These are phyloP conservation scores for Spiraea crenata DNA, from an alignment of 331 rosid species.

Conservation along the genomic window DNA sequence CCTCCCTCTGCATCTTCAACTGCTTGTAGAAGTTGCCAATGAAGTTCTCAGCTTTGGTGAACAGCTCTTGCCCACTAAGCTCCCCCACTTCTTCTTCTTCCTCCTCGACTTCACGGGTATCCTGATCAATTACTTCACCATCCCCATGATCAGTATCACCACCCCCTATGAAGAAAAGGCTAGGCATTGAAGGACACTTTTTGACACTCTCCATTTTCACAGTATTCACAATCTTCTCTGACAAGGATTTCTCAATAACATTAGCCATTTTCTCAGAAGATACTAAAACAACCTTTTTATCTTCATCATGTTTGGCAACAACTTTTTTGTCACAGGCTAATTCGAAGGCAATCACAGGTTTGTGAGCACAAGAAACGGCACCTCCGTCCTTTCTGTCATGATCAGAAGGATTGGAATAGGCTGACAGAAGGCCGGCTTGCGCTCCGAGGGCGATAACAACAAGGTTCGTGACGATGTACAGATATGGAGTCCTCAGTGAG, in stretches of 20 bases:
- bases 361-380: conserved; percentile 10
- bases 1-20: conserved; percentile 79
- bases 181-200: conserved; percentile 58
- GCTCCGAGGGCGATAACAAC: conserved; percentile 69
- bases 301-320: neutral
- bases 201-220: conserved; percentile 30
- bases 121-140: conserved; percentile 15
- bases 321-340: conserved; percentile 17
- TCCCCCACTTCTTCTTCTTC: conserved; percentile 34
- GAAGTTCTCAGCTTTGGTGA: conserved; percentile 68
- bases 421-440: conserved; percentile 70
- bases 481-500: conserved; percentile 45
- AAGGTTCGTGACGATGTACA: conserved; percentile 62
- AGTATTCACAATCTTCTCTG: conserved; percentile 33
- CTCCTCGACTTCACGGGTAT: conserved; percentile 31
- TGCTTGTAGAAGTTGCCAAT: conserved; percentile 77
- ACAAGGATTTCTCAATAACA: conserved; percentile 30
- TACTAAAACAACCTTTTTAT: conserved; percentile 10
- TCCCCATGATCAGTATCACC: conserved; percentile 39
- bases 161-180: conserved; percentile 60
- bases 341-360: conserved; percentile 24
- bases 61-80: conserved; percentile 58
- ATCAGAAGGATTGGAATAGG: conserved; percentile 36
- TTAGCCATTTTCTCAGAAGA: conserved; percentile 19
- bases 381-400: conserved; percentile 33